phyloP scores from a whole-genome alignment of 805 yeast genomes.

The Lipomyces mesembrius region DNA sequence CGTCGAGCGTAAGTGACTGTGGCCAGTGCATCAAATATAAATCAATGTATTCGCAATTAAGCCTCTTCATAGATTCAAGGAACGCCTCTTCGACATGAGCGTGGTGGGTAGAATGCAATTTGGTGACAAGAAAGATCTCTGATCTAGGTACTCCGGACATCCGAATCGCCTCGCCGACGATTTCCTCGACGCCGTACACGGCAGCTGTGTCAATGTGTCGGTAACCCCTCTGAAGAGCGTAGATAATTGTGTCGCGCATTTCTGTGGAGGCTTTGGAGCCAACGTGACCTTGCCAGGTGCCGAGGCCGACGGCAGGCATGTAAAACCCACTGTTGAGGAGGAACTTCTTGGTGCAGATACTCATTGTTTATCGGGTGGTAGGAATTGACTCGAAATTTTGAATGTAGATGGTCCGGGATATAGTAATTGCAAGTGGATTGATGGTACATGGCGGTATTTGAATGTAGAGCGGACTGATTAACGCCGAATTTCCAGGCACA shows the following conservation, averaged over 20 bases:
- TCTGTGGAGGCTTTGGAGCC: constrained; percentile 60
- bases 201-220: constrained; percentile 77
- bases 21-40: constrained; percentile 75
- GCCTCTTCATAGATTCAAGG: constrained; percentile 55
- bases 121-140: constrained; percentile 68
- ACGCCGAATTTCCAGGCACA: background rate
- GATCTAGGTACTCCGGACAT: constrained; percentile 51
- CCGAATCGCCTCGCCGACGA: constrained; percentile 60
- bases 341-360: constrained; percentile 3
- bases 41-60: constrained; percentile 66
- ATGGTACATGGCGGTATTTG: background rate
- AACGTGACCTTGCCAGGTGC: constrained; percentile 62
- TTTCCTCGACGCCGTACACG: constrained; percentile 66
- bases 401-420: background rate
- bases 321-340: constrained; percentile 58
- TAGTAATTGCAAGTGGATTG: too few relatives aligned
- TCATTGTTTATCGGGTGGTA: background rate
- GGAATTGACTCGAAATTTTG: background rate
- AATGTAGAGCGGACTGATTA: background rate
- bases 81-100: constrained; percentile 54
- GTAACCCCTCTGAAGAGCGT: constrained; percentile 68
- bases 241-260: constrained; percentile 57
- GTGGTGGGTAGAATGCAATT: constrained; percentile 54
- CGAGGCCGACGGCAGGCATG: constrained; percentile 72
- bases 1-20: constrained; percentile 45